phyloP scores from a whole-genome alignment of 257 asterid genomes.

The Solanum clarkiae region DNA sequence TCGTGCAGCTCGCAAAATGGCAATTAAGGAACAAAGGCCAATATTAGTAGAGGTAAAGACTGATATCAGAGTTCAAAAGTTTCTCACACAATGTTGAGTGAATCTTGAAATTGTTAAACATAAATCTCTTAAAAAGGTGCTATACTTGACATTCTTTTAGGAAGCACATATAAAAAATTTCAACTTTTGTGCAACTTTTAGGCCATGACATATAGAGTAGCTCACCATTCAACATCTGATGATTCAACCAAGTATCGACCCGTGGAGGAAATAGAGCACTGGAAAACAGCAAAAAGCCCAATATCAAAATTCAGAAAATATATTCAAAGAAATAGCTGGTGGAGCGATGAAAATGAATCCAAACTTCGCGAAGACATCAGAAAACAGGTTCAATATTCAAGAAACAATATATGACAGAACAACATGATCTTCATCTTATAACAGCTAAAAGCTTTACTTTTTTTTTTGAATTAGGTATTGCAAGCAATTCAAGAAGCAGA shows the following conservation, averaged over 20 bases:
- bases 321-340: conserved; percentile 66
- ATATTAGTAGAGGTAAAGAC: conserved; percentile 64
- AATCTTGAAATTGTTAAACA: not conserved
- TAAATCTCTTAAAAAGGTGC: not conserved
- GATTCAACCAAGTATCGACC: conserved; percentile 87
- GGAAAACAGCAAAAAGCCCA: conserved; percentile 61
- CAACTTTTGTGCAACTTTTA: not conserved
- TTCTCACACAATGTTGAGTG: not conserved
- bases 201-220: conserved; percentile 78
- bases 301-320: conserved; percentile 58
- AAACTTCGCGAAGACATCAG: conserved; percentile 39
- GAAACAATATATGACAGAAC: not conserved
- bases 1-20: conserved; percentile 71
- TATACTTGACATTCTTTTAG: not conserved
- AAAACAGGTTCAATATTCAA: conserved; percentile 37
- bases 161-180: not conserved
- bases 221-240: conserved; percentile 92
- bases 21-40: conserved; percentile 57
- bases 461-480: conserved; percentile 28
- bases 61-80: not conserved
- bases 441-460: not conserved
- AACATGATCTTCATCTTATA: not conserved
- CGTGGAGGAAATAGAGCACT: conserved; percentile 56
- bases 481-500: conserved; percentile 71
- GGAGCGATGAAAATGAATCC: conserved; percentile 59